These are phyloP conservation scores for Sindora glabra DNA, from an alignment of 306 rosid species.

Conservation along the genomic window DNA sequence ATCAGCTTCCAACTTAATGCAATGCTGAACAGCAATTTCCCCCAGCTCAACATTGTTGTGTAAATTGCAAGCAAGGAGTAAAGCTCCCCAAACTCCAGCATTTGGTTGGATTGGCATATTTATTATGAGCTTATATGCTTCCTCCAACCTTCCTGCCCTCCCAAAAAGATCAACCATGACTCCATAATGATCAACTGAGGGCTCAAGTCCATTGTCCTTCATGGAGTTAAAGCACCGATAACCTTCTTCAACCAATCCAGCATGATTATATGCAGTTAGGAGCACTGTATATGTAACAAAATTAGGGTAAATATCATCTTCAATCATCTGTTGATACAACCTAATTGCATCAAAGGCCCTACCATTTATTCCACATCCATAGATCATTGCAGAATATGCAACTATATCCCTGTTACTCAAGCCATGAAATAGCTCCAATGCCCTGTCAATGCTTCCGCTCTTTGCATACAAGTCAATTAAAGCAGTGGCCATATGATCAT, in stretches of 20 bases:
- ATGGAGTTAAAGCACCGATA: constrained; percentile 51
- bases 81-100: constrained; percentile 63
- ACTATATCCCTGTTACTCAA: constrained; percentile 56
- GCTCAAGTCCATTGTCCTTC: constrained; percentile 39
- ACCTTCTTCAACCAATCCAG: constrained; percentile 67
- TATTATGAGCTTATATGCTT: constrained; percentile 48
- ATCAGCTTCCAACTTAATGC: constrained; percentile 50
- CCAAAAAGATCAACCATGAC: constrained; percentile 68
- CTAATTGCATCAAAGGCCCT: constrained; percentile 41
- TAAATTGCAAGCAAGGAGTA: constrained; percentile 58
- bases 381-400: constrained; percentile 80
- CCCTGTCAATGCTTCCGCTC: constrained; percentile 59
- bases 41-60: constrained; percentile 49
- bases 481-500: constrained; percentile 73
- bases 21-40: constrained; percentile 54
- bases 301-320: constrained; percentile 41
- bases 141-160: constrained; percentile 52
- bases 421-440: constrained; percentile 43
- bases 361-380: constrained; percentile 74
- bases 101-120: constrained; percentile 59
- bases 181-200: constrained; percentile 57
- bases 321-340: constrained; percentile 56
- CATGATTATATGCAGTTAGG: constrained; percentile 63
- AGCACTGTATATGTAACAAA: constrained; percentile 53
- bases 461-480: constrained; percentile 66